phyloP scores from a whole-genome alignment of 2,329 filamentous ascomycete species.

The Hypomyces rosellus region DNA sequence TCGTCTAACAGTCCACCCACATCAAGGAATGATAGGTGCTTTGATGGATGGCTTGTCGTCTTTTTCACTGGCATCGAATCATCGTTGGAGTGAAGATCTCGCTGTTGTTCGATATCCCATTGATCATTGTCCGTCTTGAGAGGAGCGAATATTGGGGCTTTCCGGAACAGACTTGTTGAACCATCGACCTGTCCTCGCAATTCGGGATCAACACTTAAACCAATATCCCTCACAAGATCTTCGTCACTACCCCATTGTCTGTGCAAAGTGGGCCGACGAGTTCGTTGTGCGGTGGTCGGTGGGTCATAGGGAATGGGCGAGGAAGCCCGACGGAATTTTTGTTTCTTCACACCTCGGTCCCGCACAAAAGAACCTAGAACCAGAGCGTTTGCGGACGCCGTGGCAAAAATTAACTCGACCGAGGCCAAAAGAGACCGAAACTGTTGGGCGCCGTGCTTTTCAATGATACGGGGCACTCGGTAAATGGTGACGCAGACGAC shows the following conservation, averaged over 20 bases:
- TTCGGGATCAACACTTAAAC: constrained; percentile 57
- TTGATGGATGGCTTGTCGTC: constrained; percentile 29
- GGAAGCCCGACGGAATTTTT: constrained; percentile 66
- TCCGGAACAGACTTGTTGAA: constrained; percentile 24
- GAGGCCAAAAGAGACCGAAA: constrained; percentile 85
- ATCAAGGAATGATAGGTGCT: constrained; percentile 72
- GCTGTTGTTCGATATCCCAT: constrained; percentile 43
- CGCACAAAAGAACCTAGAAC: constrained; percentile 89
- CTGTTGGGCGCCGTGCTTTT: constrained; percentile 66
- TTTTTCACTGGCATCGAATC: neutral
- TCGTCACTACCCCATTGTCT: constrained; percentile 85
- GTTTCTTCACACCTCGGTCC: constrained; percentile 84
- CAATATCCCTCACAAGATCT: constrained; percentile 75
- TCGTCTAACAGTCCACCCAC: constrained; percentile 68
- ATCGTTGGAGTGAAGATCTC: constrained; percentile 10
- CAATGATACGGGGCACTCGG: constrained; percentile 72
- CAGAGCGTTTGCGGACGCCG: constrained; percentile 78
- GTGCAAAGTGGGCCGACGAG: constrained; percentile 46
- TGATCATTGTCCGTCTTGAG: constrained; percentile 33
- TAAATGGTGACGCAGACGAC: constrained; percentile 76
- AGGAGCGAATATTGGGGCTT: constrained; percentile 30
- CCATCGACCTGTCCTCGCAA: constrained; percentile 35
- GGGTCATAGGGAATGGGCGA: constrained; percentile 54
- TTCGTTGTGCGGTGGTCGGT: constrained; percentile 33
- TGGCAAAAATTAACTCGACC: constrained; percentile 82